Evolutionary conservation across 768 basidiomycete species (phyloP).

Genomic region (Fistulinella prunicolor): DNA sequence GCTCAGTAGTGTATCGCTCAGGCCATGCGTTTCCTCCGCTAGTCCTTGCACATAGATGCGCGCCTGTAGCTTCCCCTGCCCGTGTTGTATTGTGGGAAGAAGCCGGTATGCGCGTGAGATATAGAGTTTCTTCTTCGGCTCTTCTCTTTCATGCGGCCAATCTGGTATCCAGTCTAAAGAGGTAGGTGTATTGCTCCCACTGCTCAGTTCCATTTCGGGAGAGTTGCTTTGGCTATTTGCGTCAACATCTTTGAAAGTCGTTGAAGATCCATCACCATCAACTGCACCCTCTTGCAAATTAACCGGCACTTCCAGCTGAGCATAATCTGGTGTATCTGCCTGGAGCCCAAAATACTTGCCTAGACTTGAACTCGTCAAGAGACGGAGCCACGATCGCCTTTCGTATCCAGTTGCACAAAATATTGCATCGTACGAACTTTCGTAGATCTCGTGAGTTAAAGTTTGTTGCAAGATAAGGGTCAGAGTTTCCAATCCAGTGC

Average conservation of each 20-base stretch:
- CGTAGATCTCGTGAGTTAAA: slow-evolving; percentile 31
- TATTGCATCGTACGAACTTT: slow-evolving; percentile 43
- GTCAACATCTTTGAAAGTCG: slow-evolving; percentile 5
- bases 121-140: slow-evolving; percentile 13
- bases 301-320: slow-evolving; percentile 12
- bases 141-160: slow-evolving; percentile 17
- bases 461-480: slow-evolving; percentile 37
- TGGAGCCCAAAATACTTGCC: slow-evolving; percentile 37
- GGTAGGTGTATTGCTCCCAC: slow-evolving; percentile 8
- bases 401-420: slow-evolving; percentile 56
- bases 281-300: no score
- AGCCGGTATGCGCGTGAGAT: slow-evolving; percentile 45
- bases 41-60: slow-evolving; percentile 38
- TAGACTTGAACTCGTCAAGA: slow-evolving; percentile 40
- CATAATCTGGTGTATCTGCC: background rate
- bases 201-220: background rate
- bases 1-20: slow-evolving; percentile 47
- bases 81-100: slow-evolving; percentile 23
- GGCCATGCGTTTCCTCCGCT: slow-evolving; percentile 37
- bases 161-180: no score
- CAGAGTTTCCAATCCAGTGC: slow-evolving; percentile 1
- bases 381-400: slow-evolving; percentile 43
- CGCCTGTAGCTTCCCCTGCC: slow-evolving; percentile 13
- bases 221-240: background rate
- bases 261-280: background rate